Evolutionary conservation across 768 basidiomycete species (phyloP), one percentile per base, ranked within the genome.

Genomic region (Trametes meyenii): DNA sequence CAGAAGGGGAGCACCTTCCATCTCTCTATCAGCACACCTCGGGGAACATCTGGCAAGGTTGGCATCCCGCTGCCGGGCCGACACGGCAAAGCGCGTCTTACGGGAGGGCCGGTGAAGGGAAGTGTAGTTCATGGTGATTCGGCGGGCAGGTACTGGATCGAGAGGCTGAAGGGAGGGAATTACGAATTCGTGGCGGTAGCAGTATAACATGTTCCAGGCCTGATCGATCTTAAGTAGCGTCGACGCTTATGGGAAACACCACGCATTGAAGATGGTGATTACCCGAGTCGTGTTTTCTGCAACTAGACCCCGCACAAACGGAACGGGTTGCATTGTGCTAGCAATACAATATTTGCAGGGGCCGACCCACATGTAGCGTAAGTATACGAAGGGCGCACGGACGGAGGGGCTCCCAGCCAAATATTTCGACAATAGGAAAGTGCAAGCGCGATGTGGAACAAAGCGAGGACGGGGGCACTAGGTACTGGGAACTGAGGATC

Each of bases 271-370:
- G 3, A n/a, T 42, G 14, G 13, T 13, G 40, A 19, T 23, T n/a
- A 4, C 19, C 5, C 19, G 26, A 4, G 8, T 4, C 48, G 16
- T 14, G 26, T 2, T 29, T 35, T 29, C 48, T 6, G 21, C 17
- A 44, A 26, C 21, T 21, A 19, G 16, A 38, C n/a, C 38, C 49
- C 57, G 49, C 29, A 19, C 44, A 24, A 50, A 58, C 57, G 45
- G 55, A 63, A 54, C 29, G 51, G 43, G 48, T 63, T 63, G 62
- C 62, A 63, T 63, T 63, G 62, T 58, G 57, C 62, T 63, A 63
- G 62, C 62, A 63, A 63, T 63, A 63, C 62, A 63, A 63, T 49
- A 63, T 59, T 33, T 62, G 61, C 61, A 40, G 51, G 61, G 51
- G 26, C 61, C 55, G 50, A 45, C 45, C 50, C 49, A 50, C 43